phyloP scores from a whole-genome alignment of 2,329 filamentous ascomycete species.

The Basipetospora chlamydospora region DNA sequence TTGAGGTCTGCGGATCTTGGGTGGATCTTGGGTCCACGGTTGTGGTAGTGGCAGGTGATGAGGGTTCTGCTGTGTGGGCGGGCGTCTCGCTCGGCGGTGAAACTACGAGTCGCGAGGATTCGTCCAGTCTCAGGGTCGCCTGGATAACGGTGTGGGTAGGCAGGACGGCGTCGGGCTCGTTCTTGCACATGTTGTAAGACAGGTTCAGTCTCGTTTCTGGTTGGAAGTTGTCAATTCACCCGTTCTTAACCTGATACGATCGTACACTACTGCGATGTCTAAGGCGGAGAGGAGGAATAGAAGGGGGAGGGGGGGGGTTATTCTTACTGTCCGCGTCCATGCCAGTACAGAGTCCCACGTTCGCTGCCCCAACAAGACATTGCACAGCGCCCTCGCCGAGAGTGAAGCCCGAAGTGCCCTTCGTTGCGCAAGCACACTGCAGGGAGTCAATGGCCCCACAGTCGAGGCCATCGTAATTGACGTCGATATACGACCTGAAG shows the following conservation, averaged over 20 bases:
- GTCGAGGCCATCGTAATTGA: slow-evolving; percentile 35
- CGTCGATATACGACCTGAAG: slow-evolving; percentile 45
- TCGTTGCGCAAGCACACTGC: slow-evolving; percentile 47
- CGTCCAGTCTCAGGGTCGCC: slow-evolving; percentile 32
- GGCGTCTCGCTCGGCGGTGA: slow-evolving; percentile 1
- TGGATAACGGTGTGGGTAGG: slow-evolving; percentile 44
- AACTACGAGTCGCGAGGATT: slow-evolving; percentile 1
- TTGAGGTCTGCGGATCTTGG: too few relatives aligned
- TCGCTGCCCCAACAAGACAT: slow-evolving; percentile 44
- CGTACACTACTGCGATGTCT: too few relatives aligned
- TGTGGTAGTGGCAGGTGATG: slow-evolving; percentile 2
- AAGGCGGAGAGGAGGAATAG: too few relatives aligned
- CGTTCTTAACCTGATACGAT: too few relatives aligned
- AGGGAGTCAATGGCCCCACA: slow-evolving; percentile 37
- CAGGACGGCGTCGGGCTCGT: slow-evolving; percentile 31
- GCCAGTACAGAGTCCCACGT: slow-evolving; percentile 34
- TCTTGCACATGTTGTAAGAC: slow-evolving; percentile 45
- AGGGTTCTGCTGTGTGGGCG: too few relatives aligned
- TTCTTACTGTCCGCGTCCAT: slow-evolving; percentile 16
- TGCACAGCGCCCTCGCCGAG: slow-evolving; percentile 57
- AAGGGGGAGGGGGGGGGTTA: neutral
- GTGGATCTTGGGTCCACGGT: neutral
- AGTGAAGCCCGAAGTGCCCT: slow-evolving; percentile 48
- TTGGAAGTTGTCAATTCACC: neutral
- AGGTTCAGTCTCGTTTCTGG: slow-evolving; percentile 6